Base-by-base conservation (phyloP, 495 filamentous ascomycete genomes). In the Pyrenula aspistea region DNA sequence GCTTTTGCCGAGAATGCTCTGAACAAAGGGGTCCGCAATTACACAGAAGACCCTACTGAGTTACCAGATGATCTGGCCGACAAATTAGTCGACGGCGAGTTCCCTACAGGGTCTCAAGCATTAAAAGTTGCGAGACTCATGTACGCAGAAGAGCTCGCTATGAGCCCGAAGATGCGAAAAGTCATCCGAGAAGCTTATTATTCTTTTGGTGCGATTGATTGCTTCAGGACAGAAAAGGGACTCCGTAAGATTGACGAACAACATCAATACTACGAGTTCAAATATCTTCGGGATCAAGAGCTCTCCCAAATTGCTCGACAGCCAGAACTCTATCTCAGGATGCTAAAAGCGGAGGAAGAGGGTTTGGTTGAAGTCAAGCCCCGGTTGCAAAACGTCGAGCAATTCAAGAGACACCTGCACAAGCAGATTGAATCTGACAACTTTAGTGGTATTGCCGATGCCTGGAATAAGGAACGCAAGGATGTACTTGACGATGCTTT, bases 261-360 rank as follows among this genome's bases (percentile, higher is more conserved):
- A 31, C 89, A 96, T 64, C 90, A 88, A 0, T 97, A 93, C 68
- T 96, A 96, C 67, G 93, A 96, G 67, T 91, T 98, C 73, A 98
- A 98, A 63, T 98, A 98, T 59, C 83, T 97, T 19, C 80, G 88
- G 42, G 88, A 93, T 61, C 90, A 95, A 65, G 86, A 84, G 51
- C 80, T 96, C 55, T 73, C 72, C 31, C 85, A 93, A 58, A 82
- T 97, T 59, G 87, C 89, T 4, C 79, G 78, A 21, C 83, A 84
- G 19, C 93, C 93, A 10, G 92, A 95, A 61, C 77, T 94, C 51
- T 97, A 88, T 63, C 72, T 98, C 15, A 86, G 88, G 66, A 98
- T 98, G 93, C 82, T 97, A 64, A 93, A 89, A 66, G 93, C 93
- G 2, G 93, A 98, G 69, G 84, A 89, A 61, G 93, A 97, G 64